A percentile compares a stretch with the other conserved stretches of the same genome.
These are phyloP conservation scores for Limnanthes douglasii DNA, from an alignment of 345 rosid species.

Conservation along the genomic window DNA sequence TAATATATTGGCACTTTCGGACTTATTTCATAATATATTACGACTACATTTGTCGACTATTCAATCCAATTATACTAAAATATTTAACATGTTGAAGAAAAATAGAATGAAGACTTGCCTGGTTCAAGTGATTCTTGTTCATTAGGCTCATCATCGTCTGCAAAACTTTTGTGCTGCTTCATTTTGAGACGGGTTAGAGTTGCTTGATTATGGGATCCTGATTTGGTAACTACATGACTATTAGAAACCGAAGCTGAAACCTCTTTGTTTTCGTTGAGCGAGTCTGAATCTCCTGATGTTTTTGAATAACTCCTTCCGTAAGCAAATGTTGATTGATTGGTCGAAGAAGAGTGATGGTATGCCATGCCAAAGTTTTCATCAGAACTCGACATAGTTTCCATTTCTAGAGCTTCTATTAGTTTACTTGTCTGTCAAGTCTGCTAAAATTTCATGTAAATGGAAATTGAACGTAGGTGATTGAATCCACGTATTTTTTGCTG, in stretches of 20 bases:
- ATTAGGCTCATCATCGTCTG: constrained; percentile 19
- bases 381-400: constrained; percentile 25
- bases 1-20: no score
- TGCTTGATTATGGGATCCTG: constrained; percentile 13
- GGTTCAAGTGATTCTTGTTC: constrained; percentile 32
- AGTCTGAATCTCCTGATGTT: constrained; percentile 51
- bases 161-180: constrained; percentile 16
- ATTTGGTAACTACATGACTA: constrained; percentile 28
- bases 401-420: constrained; percentile 3
- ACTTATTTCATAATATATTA: no score
- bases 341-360: constrained; percentile 30
- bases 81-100: not conserved
- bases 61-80: no score
- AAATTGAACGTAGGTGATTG: no score
- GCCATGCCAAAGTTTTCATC: constrained; percentile 36
- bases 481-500: no score
- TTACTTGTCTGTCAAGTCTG: constrained; percentile 10
- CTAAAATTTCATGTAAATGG: no score
- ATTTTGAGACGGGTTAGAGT: constrained; percentile 11
- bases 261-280: constrained; percentile 33
- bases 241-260: constrained; percentile 42
- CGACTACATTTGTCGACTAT: no score
- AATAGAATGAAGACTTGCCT: constrained; percentile 23
- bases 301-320: constrained; percentile 47
- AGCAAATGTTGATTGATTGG: constrained; percentile 29